Evolutionary conservation across 208 protist genomes (phyloP), one percentile per base, ranked within the genome.

Genomic region (Trypanosoma caninum): DNA sequence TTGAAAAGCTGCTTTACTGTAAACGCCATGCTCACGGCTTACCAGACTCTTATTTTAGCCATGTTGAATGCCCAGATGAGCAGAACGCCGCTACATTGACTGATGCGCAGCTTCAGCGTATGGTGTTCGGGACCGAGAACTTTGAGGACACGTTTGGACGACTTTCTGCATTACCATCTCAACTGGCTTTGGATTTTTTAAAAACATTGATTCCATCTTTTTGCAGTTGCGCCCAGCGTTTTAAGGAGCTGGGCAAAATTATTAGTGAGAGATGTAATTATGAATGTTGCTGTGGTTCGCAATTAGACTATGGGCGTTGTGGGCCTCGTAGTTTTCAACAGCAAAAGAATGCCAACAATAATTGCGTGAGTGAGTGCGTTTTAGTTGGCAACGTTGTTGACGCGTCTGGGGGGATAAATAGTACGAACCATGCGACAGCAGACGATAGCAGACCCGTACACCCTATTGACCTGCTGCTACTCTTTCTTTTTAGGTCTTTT

Each of bases 181-280:
- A 41, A 8, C 9, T 30, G n/a, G 65, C 65, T 30, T 22, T 72
- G 2, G 50, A 28, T 51, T 54, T 65, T 13, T n/a, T 72, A 2
- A 23, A 9, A 22, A 60, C 22, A 22, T 23, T 72, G 27, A 65
- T 72, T 53, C 65, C 65, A 22, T 64, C 41, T 8, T 50, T 72
- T 16, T 58, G 51, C 7, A 59, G 50, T 31, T 72, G 54, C 28
- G 28, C 48, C 6, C 35, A 54, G 16, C 46, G 64, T 23, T 59
- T 71, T 44, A 40, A 0, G 30, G 30, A 25, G 3, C 42, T 23
- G 28, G 54, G 30, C 30, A 41, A 59, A 20, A 13, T 22, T 42
- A n/a, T 13, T 44, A 28, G 52, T 16, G 23, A 2, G 8, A 31
- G 37, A n/a, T 34, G 2, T 33, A 14, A 30, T 10, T 9, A 14